Percentiles rank a stretch among this genome's conserved stretches.
Evolutionary conservation across 1,284 basidiomycete species (phyloP).

Genomic region (Sphaerobolus stellatus): DNA sequence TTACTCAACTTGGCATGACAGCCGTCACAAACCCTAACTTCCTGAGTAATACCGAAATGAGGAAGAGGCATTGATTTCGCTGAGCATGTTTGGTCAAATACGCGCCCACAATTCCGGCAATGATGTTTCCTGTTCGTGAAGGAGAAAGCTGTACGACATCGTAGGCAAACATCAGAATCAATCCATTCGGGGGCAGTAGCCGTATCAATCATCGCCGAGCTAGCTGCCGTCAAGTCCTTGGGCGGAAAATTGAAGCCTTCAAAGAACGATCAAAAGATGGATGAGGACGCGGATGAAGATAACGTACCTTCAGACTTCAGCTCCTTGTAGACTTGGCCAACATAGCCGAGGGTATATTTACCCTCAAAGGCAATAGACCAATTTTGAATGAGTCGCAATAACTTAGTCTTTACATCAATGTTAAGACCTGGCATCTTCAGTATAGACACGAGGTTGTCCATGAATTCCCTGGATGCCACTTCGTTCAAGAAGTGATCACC

Average conservation of each 20-base stretch:
- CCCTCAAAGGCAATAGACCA: slow-evolving; percentile 92
- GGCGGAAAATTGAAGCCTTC: slow-evolving; percentile 83
- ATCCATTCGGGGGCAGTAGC: slow-evolving; percentile 94
- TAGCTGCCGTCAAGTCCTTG: slow-evolving; percentile 65
- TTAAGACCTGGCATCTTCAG: slow-evolving; percentile 74
- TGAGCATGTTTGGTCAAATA: slow-evolving; percentile 95
- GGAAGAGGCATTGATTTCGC: slow-evolving; percentile 84
- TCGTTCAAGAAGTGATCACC: slow-evolving; percentile 89
- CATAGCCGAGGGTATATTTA: slow-evolving; percentile 72
- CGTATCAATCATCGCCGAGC: slow-evolving; percentile 83
- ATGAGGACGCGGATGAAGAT: not conserved
- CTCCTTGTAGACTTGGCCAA: slow-evolving; percentile 79
- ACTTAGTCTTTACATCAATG: slow-evolving; percentile 81
- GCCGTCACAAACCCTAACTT: slow-evolving; percentile 92
- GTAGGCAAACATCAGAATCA: slow-evolving; percentile 92
- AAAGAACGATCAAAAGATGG: slow-evolving; percentile 5
- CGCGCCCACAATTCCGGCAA: slow-evolving; percentile 96
- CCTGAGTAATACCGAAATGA: slow-evolving; percentile 91
- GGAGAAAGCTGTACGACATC: slow-evolving; percentile 88
- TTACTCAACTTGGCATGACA: slow-evolving; percentile 77
- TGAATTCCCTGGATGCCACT: slow-evolving; percentile 86
- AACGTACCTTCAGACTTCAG: slow-evolving; percentile 70
- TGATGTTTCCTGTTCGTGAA: slow-evolving; percentile 99
- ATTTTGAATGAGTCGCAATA: slow-evolving; percentile 81
- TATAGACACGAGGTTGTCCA: slow-evolving; percentile 87